Base-by-base conservation (phyloP, 495 filamentous ascomycete species). In the Penicillium malachiteum region DNA sequence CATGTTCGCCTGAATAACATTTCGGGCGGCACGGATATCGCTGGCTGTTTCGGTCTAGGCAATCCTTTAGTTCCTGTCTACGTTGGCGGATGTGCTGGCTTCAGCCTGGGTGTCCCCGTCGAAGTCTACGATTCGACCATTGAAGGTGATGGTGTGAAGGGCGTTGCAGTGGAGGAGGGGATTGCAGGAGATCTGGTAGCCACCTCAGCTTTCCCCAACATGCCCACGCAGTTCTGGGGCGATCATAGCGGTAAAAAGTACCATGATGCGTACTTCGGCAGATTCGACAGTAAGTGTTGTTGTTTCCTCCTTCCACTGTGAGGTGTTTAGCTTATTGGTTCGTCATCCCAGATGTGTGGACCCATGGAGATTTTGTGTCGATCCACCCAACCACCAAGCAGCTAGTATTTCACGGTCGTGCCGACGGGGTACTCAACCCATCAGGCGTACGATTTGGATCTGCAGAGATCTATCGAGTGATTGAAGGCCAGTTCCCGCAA, bases 351-450 rank as follows among this genome's bases (percentile, higher is more conserved):
- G 68, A 86, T 56, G 88, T 89, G 6, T 93, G 89, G 89, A 87
- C 86, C 2, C 89, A 92, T 51, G 88, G 89, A n/a, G 89, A 93
- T 55, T 92, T 91, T 61, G 82, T 88, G 57, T 75, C 77, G 39
- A 73, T 87, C 40, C 85, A 91, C 62, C 87, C 88, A 0, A 46
- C 71, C 10, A 91, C 88, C 9, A 75, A 78, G 32, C 79, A 82
- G 49, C 66, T 91, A 9, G 68, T 80, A 34, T 86, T 93, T 66
- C 79, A 88, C 33, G 89, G 89, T 3, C 81, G 89, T n/a, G 84
- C 82, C 34, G 89, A 93, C 63, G 89, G 89, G 14, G 84, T 91
- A 8, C 69, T 93, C 11, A 93, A 93, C 59, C 89, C 89, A 0
- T 80, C 84, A 0, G 89, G 89, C 5, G 85, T 93, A 33, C 76